These are phyloP conservation scores for Glaciozyma antarctica DNA, from an alignment of 768 basidiomycete species.

Conservation along the genomic window DNA sequence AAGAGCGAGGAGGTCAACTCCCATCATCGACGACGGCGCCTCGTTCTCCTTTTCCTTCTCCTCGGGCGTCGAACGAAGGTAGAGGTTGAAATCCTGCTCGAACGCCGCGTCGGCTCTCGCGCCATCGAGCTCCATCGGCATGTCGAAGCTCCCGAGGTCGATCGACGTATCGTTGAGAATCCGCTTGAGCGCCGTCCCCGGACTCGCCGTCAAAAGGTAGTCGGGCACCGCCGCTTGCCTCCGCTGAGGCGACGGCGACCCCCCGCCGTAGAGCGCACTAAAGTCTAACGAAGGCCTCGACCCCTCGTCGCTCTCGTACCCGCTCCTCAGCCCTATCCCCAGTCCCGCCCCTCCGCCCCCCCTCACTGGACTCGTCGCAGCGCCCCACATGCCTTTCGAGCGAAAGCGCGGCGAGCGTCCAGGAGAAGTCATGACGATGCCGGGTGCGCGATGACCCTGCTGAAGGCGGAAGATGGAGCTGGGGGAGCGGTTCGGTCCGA, in stretches of 20 bases:
- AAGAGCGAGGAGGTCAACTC: neutral
- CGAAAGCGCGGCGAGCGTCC: constrained; percentile 20
- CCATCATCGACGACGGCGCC: too few relatives aligned
- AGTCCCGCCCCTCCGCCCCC: neutral
- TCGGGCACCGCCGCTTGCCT: constrained; percentile 6
- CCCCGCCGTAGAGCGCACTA: constrained; percentile 9
- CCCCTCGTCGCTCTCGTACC: constrained; percentile 9
- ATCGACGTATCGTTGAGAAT: constrained; percentile 31
- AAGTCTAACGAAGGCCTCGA: constrained; percentile 3
- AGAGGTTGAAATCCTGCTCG: constrained; percentile 11
- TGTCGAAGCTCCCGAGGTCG: constrained; percentile 6
- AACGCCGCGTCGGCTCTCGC: neutral
- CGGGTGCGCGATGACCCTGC: neutral
- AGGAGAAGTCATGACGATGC: constrained; percentile 17
- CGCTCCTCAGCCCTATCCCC: constrained; percentile 1
- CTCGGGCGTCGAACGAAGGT: constrained; percentile 9
- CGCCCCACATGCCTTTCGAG: constrained; percentile 9
- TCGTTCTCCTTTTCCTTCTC: constrained; percentile 23
- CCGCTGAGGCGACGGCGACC: constrained; percentile 21
- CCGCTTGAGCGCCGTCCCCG: constrained; percentile 29
- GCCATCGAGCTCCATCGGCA: neutral
- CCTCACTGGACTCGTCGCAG: neutral
- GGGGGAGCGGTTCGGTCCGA: constrained; percentile 24
- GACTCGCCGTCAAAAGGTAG: constrained; percentile 31
- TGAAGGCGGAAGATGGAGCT: constrained; percentile 5